Percentiles rank a stretch among this genome's conserved stretches.
Conservation (phyloP, 2,329 filamentous ascomycete species). For the Sporothrix dimorphospora region DNA sequence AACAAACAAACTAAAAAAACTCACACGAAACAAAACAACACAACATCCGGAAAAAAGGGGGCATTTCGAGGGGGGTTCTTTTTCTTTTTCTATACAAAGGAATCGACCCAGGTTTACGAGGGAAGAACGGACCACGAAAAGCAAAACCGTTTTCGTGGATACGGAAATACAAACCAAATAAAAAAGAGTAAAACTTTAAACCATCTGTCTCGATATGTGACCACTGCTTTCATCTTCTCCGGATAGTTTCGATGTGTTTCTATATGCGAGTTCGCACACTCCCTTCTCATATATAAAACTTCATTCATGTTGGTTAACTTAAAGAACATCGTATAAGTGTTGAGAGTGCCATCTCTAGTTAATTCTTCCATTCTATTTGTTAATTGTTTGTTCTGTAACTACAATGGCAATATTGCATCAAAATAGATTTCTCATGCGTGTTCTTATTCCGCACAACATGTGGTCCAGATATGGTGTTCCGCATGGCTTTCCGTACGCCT, state of each 20-base stretch:
- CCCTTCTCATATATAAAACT: not conserved
- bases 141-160: not conserved
- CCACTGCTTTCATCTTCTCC: not conserved
- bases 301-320: not conserved
- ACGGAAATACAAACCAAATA: conserved; percentile 1
- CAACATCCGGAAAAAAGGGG: not conserved
- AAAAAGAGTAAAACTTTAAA: conserved; percentile 22
- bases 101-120: not conserved
- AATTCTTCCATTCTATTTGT: not conserved
- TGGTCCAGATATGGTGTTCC: not conserved
- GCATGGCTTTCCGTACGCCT: not conserved
- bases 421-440: not conserved
- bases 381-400: not conserved
- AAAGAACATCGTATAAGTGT: not conserved
- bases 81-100: not conserved
- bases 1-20: not conserved
- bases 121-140: not conserved
- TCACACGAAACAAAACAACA: not conserved
- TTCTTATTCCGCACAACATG: not conserved
- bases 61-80: not conserved
- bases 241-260: not conserved
- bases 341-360: not conserved
- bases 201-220: not conserved
- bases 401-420: not conserved
- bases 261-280: not conserved